Evolutionary conservation across 2,329 filamentous ascomycete genomes (phyloP), one percentile per base, ranked within the genome.

Genomic region (Aspergillus chevalieri): DNA sequence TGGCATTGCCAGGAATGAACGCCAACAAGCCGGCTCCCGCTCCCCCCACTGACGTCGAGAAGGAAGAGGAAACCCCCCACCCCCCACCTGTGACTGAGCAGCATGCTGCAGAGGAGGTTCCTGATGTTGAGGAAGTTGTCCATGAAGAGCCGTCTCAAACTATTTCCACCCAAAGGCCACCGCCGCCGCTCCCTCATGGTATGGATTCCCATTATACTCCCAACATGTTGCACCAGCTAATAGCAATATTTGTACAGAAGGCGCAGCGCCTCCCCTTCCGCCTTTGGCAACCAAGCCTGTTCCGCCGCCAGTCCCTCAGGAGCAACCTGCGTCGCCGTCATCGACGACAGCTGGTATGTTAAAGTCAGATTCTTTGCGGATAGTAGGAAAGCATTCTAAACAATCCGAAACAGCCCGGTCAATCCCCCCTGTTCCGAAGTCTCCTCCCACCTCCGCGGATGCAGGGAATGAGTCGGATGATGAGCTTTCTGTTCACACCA

Each of bases 401-500:
- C 38, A 21, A 12, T 62, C 51, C 33, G 48, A 46, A 60, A 21
- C 59, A 89, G 86, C 81, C 59, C 86, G 85, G 44, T 82, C 85
- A 43, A 74, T 77, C 1, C 81, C 80, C 44, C 74, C 75, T 30
- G 74, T 74, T 38, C 75, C 79, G 36, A 72, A 78, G 33, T 74
- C 75, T 41, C 64, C 80, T 41, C 64, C 80, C 14, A 75, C 78
- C 44, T 87, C 87, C 38, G 84, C 83, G 43, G 89, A 84, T 50
- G 79, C 86, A 52, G 90, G 89, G 26, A 94, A 89, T 1, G 88
- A 87, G 65, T 93, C 91, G 41, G 91, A 94, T 59, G 91, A 96
- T 65, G 92, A 96, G 67, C 74, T 90, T 60, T 89, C 86, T 8
- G 70, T 62, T 63, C 78, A 60, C 66, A 70, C 56, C 69, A 74